These are phyloP conservation scores for Boletus tomentosulus DNA, from an alignment of 768 basidiomycete genomes.

Conservation along the genomic window DNA sequence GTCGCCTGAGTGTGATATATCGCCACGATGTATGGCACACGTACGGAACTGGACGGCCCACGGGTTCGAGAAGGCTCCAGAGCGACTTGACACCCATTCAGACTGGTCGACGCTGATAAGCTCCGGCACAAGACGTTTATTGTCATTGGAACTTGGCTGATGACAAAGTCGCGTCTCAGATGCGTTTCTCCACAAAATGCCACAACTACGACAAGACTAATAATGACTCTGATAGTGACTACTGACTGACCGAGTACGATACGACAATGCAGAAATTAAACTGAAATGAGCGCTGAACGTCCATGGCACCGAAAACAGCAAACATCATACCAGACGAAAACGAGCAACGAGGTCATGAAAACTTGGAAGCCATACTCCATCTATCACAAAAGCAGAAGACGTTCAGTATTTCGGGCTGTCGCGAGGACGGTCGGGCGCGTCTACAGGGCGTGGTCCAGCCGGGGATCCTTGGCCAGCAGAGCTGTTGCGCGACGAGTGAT, in stretches of 20 bases:
- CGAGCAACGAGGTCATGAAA: conserved; percentile 10
- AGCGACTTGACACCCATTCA: conserved; percentile 95
- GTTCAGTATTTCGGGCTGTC: conserved; percentile 26
- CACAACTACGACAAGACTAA: background rate
- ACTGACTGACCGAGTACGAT: conserved; percentile 1
- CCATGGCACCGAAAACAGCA: conserved; percentile 10
- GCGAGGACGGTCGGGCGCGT: conserved; percentile 23
- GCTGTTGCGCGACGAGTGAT: conserved; percentile 43
- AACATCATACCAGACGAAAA: conserved; percentile 16
- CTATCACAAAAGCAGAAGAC: background rate
- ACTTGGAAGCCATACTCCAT: conserved; percentile 9
- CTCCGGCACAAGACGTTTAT: background rate
- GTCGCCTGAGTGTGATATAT: background rate
- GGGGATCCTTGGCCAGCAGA: conserved; percentile 56
- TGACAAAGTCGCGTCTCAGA: conserved; percentile 5
- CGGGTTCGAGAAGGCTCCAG: conserved; percentile 90
- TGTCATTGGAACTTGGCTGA: background rate
- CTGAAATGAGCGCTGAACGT: conserved; percentile 16
- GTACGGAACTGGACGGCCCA: conserved; percentile 90
- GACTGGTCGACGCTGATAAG: background rate
- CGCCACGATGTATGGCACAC: conserved; percentile 21
- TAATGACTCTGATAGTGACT: background rate
- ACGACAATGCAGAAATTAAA: conserved; percentile 18
- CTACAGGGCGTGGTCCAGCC: conserved; percentile 32
- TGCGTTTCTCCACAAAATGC: conserved; percentile 3